A percentile compares a stretch with the other conserved stretches of the same genome.
Conservation (phyloP, 2,329 filamentous ascomycete genomes). For the Gnomoniopsis sp. region DNA sequence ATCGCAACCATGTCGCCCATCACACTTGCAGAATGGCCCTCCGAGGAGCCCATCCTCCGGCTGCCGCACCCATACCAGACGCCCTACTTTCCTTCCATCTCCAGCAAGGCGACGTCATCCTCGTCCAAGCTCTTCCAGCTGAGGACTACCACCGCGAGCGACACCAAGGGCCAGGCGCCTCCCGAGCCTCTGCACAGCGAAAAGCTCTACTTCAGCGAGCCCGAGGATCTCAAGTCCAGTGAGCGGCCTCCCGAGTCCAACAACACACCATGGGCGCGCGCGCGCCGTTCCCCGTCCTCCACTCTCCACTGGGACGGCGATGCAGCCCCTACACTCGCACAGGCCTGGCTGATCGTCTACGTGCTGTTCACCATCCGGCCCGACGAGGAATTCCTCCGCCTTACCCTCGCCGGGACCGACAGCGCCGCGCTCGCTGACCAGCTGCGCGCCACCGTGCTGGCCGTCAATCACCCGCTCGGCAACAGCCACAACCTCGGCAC, state of each 20-base stretch:
- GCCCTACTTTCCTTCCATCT: conserved; percentile 22
- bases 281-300: conserved; percentile 49
- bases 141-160: neutral
- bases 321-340: conserved; percentile 41
- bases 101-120: conserved; percentile 20
- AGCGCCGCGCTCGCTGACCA: conserved; percentile 20
- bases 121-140: conserved; percentile 9
- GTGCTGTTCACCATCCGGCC: conserved; percentile 49
- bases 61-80: conserved; percentile 30
- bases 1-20: conserved; percentile 15
- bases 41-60: conserved; percentile 25
- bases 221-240: conserved; percentile 28
- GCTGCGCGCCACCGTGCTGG: conserved; percentile 41
- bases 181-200: conserved; percentile 25
- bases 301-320: conserved; percentile 40
- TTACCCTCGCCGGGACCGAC: conserved; percentile 37
- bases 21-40: conserved; percentile 23
- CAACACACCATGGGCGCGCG: conserved; percentile 55
- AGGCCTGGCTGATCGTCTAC: conserved; percentile 52
- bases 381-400: conserved; percentile 44
- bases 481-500: conserved; percentile 28
- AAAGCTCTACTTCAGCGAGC: conserved; percentile 29
- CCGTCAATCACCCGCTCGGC: conserved; percentile 41
- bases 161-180: conserved; percentile 12
- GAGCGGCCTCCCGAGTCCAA: conserved; percentile 40